phyloP scores from a whole-genome alignment of 495 filamentous ascomycete species.

The Xylaria cubensis region DNA sequence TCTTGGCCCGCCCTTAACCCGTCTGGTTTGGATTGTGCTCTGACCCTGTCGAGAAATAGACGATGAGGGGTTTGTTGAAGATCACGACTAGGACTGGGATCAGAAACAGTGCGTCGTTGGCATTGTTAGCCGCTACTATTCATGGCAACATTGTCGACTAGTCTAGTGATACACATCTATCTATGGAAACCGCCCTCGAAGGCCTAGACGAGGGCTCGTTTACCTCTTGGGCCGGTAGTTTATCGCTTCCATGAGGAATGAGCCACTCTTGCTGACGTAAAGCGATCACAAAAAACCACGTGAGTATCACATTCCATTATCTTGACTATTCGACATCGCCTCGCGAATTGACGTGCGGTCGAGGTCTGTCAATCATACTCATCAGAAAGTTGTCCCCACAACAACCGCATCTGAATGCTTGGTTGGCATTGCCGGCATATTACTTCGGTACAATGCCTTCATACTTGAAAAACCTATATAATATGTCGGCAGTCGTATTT shows the following conservation, averaged over 20 bases:
- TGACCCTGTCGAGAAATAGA: background rate
- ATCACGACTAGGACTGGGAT: constrained; percentile 1
- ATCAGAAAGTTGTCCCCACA: background rate
- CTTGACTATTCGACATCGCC: background rate
- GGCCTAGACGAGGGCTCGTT: background rate
- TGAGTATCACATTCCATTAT: background rate
- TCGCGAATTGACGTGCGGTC: background rate
- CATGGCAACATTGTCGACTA: constrained; percentile 5
- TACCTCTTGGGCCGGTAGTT: background rate
- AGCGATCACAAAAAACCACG: background rate
- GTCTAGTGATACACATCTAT: constrained; percentile 1
- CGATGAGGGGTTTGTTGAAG: background rate
- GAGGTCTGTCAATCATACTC: constrained; percentile 5
- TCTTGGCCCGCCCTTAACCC: constrained; percentile 15
- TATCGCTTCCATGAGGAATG: background rate
- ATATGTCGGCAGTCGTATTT: background rate
- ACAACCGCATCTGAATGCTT: constrained; percentile 5
- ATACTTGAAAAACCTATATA: background rate
- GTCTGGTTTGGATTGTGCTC: background rate
- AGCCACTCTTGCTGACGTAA: background rate
- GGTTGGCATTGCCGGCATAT: constrained; percentile 18
- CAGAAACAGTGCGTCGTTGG: background rate
- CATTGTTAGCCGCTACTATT: constrained; percentile 1
- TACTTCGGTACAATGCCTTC: constrained; percentile 15
- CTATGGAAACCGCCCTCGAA: background rate